A percentile compares a stretch with the other conserved stretches of the same genome.
Evolutionary conservation across 352 stramenopile species (phyloP).

Genomic region (Blastocystis sp.): DNA sequence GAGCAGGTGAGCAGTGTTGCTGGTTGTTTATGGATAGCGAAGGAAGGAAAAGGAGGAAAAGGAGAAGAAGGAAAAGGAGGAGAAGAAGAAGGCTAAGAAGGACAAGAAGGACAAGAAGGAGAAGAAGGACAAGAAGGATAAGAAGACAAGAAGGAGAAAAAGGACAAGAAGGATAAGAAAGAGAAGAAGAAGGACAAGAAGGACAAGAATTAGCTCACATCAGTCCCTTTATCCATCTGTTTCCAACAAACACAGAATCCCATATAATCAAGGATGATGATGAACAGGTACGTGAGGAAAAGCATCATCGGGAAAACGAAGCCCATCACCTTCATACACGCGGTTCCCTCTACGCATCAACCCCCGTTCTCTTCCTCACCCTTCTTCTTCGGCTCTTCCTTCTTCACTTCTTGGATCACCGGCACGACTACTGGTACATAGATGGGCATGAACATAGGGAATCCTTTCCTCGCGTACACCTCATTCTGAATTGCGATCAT

Average conservation of each 20-base stretch:
- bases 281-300: neutral
- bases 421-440: constrained; percentile 47
- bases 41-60: constrained; percentile 62
- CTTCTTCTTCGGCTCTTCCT: constrained; percentile 1
- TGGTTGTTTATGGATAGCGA: constrained; percentile 10
- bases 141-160: constrained; percentile 24
- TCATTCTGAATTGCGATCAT: neutral
- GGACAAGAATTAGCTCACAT: constrained; percentile 37
- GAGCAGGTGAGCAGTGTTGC: constrained; percentile 21
- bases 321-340: neutral
- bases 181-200: constrained; percentile 61
- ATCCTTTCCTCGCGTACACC: neutral
- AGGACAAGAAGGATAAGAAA: constrained; percentile 57
- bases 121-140: neutral
- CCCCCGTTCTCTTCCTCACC: neutral
- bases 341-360: neutral
- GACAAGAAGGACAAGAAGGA: constrained; percentile 36
- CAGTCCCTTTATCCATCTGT: constrained; percentile 4
- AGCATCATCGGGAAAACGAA: neutral
- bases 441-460: constrained; percentile 16
- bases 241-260: constrained; percentile 37
- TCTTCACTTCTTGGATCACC: neutral
- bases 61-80: constrained; percentile 47
- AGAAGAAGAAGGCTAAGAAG: constrained; percentile 40
- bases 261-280: neutral